A percentile compares a stretch with the other conserved stretches of the same genome.
Conservation (phyloP, 768 basidiomycete species). For the Tricholoma saponaceum region DNA sequence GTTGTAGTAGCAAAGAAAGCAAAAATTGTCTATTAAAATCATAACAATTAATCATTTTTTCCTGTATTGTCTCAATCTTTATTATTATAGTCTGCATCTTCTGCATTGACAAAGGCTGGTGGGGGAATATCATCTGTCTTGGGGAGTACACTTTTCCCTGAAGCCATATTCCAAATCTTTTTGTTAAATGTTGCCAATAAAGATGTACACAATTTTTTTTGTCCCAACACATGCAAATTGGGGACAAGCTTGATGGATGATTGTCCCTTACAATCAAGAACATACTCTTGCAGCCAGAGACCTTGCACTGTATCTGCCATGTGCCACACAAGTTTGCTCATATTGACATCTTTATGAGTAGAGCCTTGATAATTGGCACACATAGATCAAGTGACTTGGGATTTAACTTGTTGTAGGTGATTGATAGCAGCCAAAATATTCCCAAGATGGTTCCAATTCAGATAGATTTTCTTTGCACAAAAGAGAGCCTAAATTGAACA, state of each 20-base stretch:
- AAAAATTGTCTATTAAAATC: background rate
- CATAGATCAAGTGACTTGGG: constrained; percentile 20
- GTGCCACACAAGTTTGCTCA: constrained; percentile 12
- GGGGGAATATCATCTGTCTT: constrained; percentile 1
- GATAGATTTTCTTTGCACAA: constrained; percentile 25
- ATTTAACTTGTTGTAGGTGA: constrained; percentile 24
- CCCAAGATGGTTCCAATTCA: constrained; percentile 26
- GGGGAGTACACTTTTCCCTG: constrained; percentile 2
- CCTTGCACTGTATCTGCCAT: constrained; percentile 16
- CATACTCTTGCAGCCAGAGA: too few species aligned
- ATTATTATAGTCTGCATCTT: too few species aligned
- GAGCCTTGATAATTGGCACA: too few species aligned
- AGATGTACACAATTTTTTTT: too few species aligned
- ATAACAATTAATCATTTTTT: too few species aligned
- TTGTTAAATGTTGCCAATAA: too few species aligned
- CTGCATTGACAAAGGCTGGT: too few species aligned
- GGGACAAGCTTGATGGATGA: too few species aligned
- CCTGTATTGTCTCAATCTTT: background rate
- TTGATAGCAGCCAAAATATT: constrained; percentile 26
- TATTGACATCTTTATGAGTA: constrained; percentile 20
- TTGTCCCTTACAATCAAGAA: too few species aligned
- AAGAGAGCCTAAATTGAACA: constrained; percentile 20
- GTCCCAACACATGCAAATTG: too few species aligned
- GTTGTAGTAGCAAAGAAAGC: too few species aligned
- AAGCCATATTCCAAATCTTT: too few species aligned